Evolutionary conservation across 1,139 yeast species (phyloP), one percentile per base, ranked within the genome.

Genomic region (Wickerhamomyces sp.): DNA sequence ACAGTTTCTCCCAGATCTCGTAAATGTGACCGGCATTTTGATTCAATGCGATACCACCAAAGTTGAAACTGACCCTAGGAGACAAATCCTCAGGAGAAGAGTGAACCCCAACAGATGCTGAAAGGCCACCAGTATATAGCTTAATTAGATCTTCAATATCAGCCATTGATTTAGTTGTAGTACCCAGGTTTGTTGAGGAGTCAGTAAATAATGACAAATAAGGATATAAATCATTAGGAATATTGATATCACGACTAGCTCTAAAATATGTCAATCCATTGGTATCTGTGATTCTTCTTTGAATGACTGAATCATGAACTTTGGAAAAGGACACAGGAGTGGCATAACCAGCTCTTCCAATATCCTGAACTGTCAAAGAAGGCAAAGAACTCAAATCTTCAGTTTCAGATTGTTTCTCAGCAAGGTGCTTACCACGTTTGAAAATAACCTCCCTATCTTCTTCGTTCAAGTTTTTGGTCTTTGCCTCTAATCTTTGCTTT

Each of bases 311-410:
- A 1, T 51, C 62, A 1, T 62, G 56, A 9, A 54, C 66, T 14
- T 68, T 65, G 46, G 67, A 45, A 10, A 63, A 41, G 58, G 62
- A 41, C 26, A 61, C 63, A 52, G 62, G 64, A 61, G 73, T 55
- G 47, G 54, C 43, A 55, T 75, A 76, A 7, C 84, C 84, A 11
- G 63, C 62, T 50, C 79, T 72, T 32, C 89, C 76, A 45, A 93
- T 93, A 63, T 94, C 99, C 26, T 58, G 55, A 23, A 87, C 72
- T 18, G 80, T 71, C 48, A 93, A 73, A 2, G 95, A 78, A 13
- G 99, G 98, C 51, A 93, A 71, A 33, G 85, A 80, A 11, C 89
- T 79, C 3, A 85, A 68, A 62, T 93, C 94, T 55, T 89, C 96
- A 31, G 71, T 69, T 45, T 75, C 74, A 44, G 78, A 72, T 63